Conservation (phyloP, 2,329 filamentous ascomycete genomes). For the Monilinia aucupariae region DNA sequence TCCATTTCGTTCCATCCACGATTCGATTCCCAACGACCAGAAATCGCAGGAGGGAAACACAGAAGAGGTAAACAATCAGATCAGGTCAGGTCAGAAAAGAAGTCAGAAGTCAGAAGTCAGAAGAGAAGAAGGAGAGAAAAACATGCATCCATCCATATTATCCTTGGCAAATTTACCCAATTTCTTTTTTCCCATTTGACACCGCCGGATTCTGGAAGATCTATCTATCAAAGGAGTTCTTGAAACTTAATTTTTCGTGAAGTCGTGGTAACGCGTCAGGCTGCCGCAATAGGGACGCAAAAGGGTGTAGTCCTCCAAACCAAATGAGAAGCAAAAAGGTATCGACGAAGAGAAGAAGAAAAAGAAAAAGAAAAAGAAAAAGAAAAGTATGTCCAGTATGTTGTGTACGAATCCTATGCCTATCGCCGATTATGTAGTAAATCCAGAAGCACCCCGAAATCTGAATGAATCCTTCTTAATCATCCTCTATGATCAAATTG, state of each 20-base stretch:
- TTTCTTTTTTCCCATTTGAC: constrained; percentile 20
- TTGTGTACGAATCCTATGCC: constrained; percentile 11
- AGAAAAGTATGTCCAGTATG: constrained; percentile 14
- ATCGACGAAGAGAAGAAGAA: constrained; percentile 12
- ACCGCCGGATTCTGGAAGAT: constrained; percentile 19
- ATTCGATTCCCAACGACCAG: neutral
- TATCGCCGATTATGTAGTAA: constrained; percentile 15
- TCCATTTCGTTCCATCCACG: neutral
- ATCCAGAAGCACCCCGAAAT: constrained; percentile 11
- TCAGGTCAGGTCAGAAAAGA: neutral
- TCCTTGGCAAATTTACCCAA: constrained; percentile 18
- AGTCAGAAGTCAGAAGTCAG: neutral
- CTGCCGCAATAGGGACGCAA: constrained; percentile 4
- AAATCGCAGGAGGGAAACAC: constrained; percentile 3
- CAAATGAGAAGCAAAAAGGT: constrained; percentile 7
- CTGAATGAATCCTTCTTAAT: constrained; percentile 9
- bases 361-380: neutral
- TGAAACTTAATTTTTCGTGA: constrained; percentile 15
- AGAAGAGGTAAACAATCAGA: neutral
- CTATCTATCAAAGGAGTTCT: constrained; percentile 16
- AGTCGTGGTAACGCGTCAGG: constrained; percentile 11
- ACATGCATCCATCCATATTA: constrained; percentile 11
- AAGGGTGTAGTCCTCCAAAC: neutral
- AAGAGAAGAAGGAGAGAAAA: constrained; percentile 4
- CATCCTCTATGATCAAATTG: constrained; percentile 14